phyloP scores from a whole-genome alignment of 768 basidiomycete genomes.

The Coprinopsis cinerea region DNA sequence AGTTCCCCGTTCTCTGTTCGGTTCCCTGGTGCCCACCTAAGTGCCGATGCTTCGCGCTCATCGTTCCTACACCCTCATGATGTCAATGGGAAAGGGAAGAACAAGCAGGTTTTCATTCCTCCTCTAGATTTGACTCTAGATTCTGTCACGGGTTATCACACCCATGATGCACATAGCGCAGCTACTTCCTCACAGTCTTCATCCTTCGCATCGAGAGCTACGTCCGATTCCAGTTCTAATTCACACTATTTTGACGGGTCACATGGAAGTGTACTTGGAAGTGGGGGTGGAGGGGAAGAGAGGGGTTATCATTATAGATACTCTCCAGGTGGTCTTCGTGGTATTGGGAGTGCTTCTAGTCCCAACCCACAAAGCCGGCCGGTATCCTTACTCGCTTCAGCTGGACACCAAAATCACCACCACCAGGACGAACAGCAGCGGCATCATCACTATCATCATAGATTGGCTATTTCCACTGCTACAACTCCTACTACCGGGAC shows the following conservation, averaged over 20 bases:
- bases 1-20: conserved; percentile 1
- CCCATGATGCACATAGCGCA: not conserved
- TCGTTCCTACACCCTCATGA: not conserved
- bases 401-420: not conserved
- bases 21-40: not conserved
- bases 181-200: not conserved
- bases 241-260: not conserved
- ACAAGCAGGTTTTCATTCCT: not conserved
- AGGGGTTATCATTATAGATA: not conserved
- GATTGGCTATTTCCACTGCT: too few relatives aligned
- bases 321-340: not conserved
- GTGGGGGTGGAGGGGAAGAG: too few relatives aligned
- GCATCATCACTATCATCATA: not conserved
- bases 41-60: not conserved
- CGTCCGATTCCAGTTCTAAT: not conserved
- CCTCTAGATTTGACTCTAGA: not conserved
- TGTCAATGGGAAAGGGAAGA: conserved; percentile 8
- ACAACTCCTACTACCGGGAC: too few relatives aligned
- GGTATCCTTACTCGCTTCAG: not conserved
- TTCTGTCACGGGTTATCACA: not conserved
- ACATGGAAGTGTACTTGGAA: not conserved
- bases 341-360: not conserved
- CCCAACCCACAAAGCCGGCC: too few relatives aligned
- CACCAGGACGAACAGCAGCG: not conserved
- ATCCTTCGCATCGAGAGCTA: not conserved